Evolutionary conservation across 345 rosid species (phyloP).

Genomic region (Lumnitzera littorea): DNA sequence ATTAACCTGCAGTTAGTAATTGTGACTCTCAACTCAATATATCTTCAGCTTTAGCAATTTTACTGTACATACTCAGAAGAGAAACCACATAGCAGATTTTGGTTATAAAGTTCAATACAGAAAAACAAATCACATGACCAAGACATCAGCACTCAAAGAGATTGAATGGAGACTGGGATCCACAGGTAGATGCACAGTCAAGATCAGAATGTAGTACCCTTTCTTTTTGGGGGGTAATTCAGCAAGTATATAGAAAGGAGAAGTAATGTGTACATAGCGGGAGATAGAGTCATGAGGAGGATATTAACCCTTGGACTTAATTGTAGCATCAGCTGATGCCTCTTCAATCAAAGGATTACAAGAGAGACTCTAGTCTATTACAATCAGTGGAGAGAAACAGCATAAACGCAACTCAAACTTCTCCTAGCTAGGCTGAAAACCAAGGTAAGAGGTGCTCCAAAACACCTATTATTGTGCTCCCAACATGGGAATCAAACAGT

Average conservation of each 20-base stretch:
- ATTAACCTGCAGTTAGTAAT: conserved; percentile 47
- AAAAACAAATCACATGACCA: background rate
- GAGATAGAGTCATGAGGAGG: background rate
- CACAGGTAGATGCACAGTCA: background rate
- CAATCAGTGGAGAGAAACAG: no score
- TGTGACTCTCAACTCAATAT: conserved; percentile 4
- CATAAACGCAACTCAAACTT: no score
- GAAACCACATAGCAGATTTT: background rate
- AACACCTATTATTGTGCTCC: no score
- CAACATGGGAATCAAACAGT: no score
- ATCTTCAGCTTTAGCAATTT: no score
- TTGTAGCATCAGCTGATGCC: no score
- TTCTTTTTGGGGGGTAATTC: background rate
- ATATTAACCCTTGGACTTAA: no score
- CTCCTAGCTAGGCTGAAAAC: no score
- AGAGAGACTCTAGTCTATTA: no score
- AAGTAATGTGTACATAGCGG: background rate
- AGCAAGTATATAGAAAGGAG: background rate
- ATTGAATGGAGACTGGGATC: conserved; percentile 2
- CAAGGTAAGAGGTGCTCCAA: no score
- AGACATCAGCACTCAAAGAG: background rate
- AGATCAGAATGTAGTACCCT: background rate
- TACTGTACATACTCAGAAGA: no score
- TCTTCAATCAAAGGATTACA: no score
- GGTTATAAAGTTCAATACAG: background rate